These are phyloP conservation scores for Scutellaria barbata DNA, from an alignment of 257 asterid species.

Conservation along the genomic window DNA sequence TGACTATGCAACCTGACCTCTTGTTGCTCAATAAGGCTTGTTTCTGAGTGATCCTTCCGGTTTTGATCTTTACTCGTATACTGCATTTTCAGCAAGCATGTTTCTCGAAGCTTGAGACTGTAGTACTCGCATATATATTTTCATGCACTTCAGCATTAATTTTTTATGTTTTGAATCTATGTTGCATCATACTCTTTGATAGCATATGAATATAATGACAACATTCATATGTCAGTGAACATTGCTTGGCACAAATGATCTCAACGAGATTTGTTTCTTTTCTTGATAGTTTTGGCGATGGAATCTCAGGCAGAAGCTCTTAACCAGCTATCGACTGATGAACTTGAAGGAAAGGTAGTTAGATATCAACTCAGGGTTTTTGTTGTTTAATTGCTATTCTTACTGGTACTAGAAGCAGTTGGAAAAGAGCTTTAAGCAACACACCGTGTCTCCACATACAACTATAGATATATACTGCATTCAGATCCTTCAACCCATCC, in stretches of 20 bases:
- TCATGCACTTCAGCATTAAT: neutral
- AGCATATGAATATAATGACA: neutral
- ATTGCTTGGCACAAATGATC: constrained; percentile 18
- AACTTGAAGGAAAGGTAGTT: constrained; percentile 93
- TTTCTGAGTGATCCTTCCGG: neutral
- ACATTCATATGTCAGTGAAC: neutral
- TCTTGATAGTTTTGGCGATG: constrained; percentile 76
- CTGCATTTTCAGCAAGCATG: neutral
- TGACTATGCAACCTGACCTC: neutral
- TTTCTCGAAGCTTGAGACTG: neutral
- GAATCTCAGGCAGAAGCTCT: constrained; percentile 96
- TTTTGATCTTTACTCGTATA: neutral
- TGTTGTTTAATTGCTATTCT: neutral
- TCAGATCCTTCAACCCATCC: neutral
- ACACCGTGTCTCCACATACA: no score
- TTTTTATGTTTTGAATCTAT: neutral
- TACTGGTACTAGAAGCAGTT: neutral
- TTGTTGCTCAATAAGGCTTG: neutral
- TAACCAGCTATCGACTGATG: constrained; percentile 76
- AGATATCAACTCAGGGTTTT: neutral
- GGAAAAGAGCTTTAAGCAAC: constrained; percentile 3
- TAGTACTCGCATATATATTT: no score
- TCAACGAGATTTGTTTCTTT: constrained; percentile 24
- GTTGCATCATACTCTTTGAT: constrained; percentile 6
- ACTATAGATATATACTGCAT: neutral